Base-by-base conservation (phyloP, 257 asterid species). In the Nicotiana paniculata region DNA sequence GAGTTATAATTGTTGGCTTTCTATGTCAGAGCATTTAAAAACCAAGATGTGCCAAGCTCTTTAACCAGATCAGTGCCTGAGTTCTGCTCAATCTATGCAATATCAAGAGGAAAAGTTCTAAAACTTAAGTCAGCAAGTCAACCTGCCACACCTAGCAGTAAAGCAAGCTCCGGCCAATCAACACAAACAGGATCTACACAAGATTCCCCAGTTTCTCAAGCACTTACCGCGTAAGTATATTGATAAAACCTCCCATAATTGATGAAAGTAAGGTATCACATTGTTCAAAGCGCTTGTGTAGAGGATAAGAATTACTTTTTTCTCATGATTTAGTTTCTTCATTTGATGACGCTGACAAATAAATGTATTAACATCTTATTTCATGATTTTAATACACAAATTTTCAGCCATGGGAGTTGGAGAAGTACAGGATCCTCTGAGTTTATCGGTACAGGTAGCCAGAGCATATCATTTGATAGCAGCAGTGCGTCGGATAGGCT, bases 1-100 rank as follows among this genome's bases (percentile, higher is more conserved):
- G 43, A 51, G 46, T 62, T 53, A 6, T 63, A 26, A 48, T 9
- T 80, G 32, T 48, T 48, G 77, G 63, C 53, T 77, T 11, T 72
- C 55, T 59, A 32, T 26, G 26, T 68, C 91, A 93, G 98, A 91
- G 97, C 97, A 83, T 96, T 96, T 74, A 96, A 82, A 81, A 81
- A 55, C 76, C 30, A 86, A 32, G 97, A 93, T 81, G 90, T 93
- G 75, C 90, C 94, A 0, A 88, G 83, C 77, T 81, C 77, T 61
- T 61, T 96, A 54, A 89, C 81, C 69, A 93, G 87, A 84, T 82
- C 80, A 2, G 92, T 90, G 64, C 97, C 97, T 2, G 96, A 91
- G 68, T 90, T 85, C 63, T 93, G 98, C 83, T 67, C 93, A 1
- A 92, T 96, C 48, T 90, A 93, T 57, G 89, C 80, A 3, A 89